These are phyloP conservation scores for Endoconidiophora laricicola DNA, from an alignment of 2,329 filamentous ascomycete species.

Conservation along the genomic window DNA sequence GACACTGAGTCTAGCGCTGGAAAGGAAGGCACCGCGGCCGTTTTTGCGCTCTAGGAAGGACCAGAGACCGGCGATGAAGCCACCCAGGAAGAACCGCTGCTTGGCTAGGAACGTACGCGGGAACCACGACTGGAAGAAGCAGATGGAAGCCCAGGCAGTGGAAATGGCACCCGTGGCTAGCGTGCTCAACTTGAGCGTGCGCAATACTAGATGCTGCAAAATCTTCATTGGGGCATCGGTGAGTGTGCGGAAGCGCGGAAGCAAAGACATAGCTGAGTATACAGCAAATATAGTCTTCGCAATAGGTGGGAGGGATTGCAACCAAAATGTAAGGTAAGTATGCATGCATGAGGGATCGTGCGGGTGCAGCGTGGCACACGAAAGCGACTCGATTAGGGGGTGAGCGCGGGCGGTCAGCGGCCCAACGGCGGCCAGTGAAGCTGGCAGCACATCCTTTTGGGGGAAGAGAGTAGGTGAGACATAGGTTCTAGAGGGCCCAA, in stretches of 20 bases:
- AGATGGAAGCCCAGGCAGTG: slow-evolving; percentile 76
- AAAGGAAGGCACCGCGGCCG: slow-evolving; percentile 57
- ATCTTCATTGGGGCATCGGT: slow-evolving; percentile 52
- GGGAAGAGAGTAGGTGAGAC: slow-evolving; percentile 79
- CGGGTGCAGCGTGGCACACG: slow-evolving; percentile 80
- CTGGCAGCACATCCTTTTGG: slow-evolving; percentile 45
- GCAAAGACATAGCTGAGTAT: slow-evolving; percentile 49
- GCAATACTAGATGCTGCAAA: slow-evolving; percentile 47
- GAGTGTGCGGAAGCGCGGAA: slow-evolving; percentile 51
- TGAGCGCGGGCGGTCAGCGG: slow-evolving; percentile 74
- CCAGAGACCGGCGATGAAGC: slow-evolving; percentile 73
- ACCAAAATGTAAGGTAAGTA: slow-evolving; percentile 76
- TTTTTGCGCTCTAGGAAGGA: slow-evolving; percentile 55
- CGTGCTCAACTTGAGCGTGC: slow-evolving; percentile 56
- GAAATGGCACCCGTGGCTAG: slow-evolving; percentile 69
- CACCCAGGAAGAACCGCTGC: slow-evolving; percentile 78
- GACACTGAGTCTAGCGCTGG: slow-evolving; percentile 59
- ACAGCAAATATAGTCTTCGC: slow-evolving; percentile 62
- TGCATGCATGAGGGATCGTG: slow-evolving; percentile 73
- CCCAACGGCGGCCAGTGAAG: slow-evolving; percentile 48
- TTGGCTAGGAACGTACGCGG: slow-evolving; percentile 60
- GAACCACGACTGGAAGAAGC: slow-evolving; percentile 68
- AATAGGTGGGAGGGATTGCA: slow-evolving; percentile 63
- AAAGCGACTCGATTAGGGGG: slow-evolving; percentile 67
- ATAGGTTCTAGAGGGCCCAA: slow-evolving; percentile 39